Conservation (phyloP, 148 eudicot species). For the Oxyria digyna region DNA sequence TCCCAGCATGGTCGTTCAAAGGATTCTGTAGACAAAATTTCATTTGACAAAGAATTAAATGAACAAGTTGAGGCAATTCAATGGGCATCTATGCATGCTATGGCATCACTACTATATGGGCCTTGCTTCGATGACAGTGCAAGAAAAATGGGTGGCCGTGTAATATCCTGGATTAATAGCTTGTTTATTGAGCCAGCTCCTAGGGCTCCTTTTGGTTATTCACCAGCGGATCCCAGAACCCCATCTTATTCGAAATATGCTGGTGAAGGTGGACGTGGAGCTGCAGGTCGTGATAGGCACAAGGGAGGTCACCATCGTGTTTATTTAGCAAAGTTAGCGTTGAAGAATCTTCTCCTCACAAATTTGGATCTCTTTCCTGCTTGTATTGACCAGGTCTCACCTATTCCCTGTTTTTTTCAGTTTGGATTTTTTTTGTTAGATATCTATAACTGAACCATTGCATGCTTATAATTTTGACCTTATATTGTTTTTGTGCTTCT, state of each 20-base stretch:
- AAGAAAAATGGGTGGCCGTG: constrained; percentile 95
- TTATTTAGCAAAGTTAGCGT: constrained; percentile 80
- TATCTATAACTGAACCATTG: background rate
- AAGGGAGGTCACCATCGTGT: constrained; percentile 91
- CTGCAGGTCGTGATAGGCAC: constrained; percentile 79
- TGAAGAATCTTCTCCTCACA: constrained; percentile 89
- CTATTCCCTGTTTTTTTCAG: background rate
- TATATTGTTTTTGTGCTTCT: background rate
- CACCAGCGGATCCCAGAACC: constrained; percentile 99
- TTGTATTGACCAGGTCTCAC: constrained; percentile 92
- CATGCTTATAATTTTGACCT: background rate
- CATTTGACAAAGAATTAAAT: constrained; percentile 83
- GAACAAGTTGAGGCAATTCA: constrained; percentile 99
- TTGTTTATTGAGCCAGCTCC: constrained; percentile 94
- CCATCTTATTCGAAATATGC: constrained; percentile 82
- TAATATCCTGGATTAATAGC: constrained; percentile 94
- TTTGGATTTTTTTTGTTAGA: background rate
- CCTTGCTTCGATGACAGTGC: constrained; percentile 99
- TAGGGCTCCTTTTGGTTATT: constrained; percentile 92
- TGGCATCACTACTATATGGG: constrained; percentile 93
- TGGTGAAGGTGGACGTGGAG: constrained; percentile 79
- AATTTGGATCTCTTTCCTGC: constrained; percentile 96
- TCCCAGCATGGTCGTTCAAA: constrained; percentile 85
- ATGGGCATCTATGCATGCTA: constrained; percentile 96
- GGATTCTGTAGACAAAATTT: constrained; percentile 90